Base-by-base conservation (phyloP, 805 yeast species). In the Sungouiozyma intestinalis region DNA sequence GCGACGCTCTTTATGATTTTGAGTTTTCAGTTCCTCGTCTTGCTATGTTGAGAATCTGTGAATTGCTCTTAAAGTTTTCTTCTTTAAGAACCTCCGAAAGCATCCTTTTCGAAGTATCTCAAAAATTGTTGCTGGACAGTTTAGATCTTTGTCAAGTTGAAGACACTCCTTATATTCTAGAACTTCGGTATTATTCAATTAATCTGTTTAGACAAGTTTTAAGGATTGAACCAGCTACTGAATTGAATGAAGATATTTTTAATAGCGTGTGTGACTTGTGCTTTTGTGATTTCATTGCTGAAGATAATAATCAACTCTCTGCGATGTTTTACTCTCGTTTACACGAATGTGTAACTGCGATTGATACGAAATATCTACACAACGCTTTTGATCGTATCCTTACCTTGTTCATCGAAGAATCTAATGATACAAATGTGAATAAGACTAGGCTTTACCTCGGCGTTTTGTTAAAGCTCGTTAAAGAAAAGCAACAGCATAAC, bases 1-100 rank as follows among this genome's bases (percentile, higher is more conserved):
- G 79, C 14, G 85, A 76, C 16, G 50, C 71, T 40, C 76, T 81
- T 1, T 81, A 74, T 55, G 85, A 79, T 16, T 59, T 64, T 0
- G 70, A 63, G 5, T 85, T 82, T 46, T 51, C 65, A 15, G 57
- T 66, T 4, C 57, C 77, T 21, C 68, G 90, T 54, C 57, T 75
- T 16, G 73, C 69, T 24, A 52, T 82, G 18, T 56, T 77, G 14
- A 68, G 66, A 19, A 69, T 81, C 39, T 65, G 75, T 35, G 42
- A 53, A 1, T 33, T 24, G 9, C 21, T 55, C 17, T 16, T 51
- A 7, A 43, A 45, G 33, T 48, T 67, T 35, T 66, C 66, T 32
- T 50, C 62, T 20, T 54, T 71, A 2, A 60, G 62, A 46, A 69
- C 67, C 4, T 36, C 73, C 9, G 66, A 71, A 2, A 40, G 50